These are phyloP conservation scores for Fragaria ananassa DNA, from an alignment of 306 rosid genomes.

Conservation along the genomic window DNA sequence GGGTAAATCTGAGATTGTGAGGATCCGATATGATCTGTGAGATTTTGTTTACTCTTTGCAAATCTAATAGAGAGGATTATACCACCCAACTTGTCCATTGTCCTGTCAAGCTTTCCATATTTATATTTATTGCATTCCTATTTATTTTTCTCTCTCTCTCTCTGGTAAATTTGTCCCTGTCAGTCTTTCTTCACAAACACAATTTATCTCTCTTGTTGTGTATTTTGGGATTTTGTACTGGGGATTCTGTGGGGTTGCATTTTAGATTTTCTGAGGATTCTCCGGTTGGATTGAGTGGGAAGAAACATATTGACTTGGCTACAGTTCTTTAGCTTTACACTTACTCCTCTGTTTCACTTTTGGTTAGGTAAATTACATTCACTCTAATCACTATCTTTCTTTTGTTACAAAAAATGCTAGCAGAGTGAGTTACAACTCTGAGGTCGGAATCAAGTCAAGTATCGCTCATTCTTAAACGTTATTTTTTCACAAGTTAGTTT, in stretches of 20 bases:
- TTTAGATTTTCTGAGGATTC: constrained; percentile 1
- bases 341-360: background rate
- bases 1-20: constrained; percentile 71
- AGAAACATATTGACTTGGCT: constrained; percentile 1
- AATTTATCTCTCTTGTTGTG: background rate
- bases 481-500: no score
- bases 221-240: background rate
- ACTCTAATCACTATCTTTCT: no score
- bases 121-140: background rate
- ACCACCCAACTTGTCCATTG: constrained; percentile 60
- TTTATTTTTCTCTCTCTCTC: background rate
- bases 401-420: no score
- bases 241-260: background rate
- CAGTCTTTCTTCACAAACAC: constrained; percentile 21
- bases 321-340: background rate
- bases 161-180: constrained; percentile 24
- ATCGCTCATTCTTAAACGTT: no score
- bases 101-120: constrained; percentile 35
- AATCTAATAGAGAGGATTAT: constrained; percentile 55
- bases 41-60: constrained; percentile 47
- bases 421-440: background rate
- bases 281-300: background rate
- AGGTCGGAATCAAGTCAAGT: no score
- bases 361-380: background rate
- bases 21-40: constrained; percentile 68